phyloP scores from a whole-genome alignment of 2,329 filamentous ascomycete genomes.

The Xylariaceae sp. region DNA sequence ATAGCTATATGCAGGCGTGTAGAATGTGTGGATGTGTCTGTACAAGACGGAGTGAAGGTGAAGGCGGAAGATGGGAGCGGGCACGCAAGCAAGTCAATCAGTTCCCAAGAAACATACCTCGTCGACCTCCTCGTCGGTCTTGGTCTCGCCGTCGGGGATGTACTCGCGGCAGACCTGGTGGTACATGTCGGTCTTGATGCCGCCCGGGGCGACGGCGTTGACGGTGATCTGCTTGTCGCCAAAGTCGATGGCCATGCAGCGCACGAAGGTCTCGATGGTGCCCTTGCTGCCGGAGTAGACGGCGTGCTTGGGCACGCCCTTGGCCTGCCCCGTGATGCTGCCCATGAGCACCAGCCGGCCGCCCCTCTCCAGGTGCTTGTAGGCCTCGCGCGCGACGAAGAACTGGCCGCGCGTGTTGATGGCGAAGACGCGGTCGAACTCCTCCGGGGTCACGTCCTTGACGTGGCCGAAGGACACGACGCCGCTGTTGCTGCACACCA shows the following conservation, averaged over 20 bases:
- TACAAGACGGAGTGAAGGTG: too few species aligned
- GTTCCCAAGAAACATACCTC: slow-evolving; percentile 35
- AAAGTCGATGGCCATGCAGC: slow-evolving; percentile 64
- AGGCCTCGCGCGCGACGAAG: slow-evolving; percentile 64
- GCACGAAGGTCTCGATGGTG: slow-evolving; percentile 69
- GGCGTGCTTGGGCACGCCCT: slow-evolving; percentile 62
- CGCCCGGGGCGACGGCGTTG: slow-evolving; percentile 53
- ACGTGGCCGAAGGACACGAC: slow-evolving; percentile 62
- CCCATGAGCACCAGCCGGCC: slow-evolving; percentile 68
- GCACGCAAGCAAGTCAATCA: not conserved
- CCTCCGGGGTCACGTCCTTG: slow-evolving; percentile 61
- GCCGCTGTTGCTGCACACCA: slow-evolving; percentile 64
- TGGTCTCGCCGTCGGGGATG: slow-evolving; percentile 48
- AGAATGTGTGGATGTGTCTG: too few species aligned
- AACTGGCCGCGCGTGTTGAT: slow-evolving; percentile 64
- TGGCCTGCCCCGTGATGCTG: slow-evolving; percentile 59
- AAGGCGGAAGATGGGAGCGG: not conserved
- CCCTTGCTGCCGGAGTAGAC: slow-evolving; percentile 72
- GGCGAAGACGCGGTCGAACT: slow-evolving; percentile 64
- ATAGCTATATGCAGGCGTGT: not conserved
- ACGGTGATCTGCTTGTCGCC: slow-evolving; percentile 61
- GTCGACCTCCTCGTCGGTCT: slow-evolving; percentile 52
- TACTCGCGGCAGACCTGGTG: slow-evolving; percentile 58
- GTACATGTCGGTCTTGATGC: slow-evolving; percentile 62
- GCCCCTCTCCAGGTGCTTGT: slow-evolving; percentile 59